Evolutionary conservation across 2,329 filamentous ascomycete genomes (phyloP), one percentile per base, ranked within the genome.

Genomic region (Sporothrix curviconia): DNA sequence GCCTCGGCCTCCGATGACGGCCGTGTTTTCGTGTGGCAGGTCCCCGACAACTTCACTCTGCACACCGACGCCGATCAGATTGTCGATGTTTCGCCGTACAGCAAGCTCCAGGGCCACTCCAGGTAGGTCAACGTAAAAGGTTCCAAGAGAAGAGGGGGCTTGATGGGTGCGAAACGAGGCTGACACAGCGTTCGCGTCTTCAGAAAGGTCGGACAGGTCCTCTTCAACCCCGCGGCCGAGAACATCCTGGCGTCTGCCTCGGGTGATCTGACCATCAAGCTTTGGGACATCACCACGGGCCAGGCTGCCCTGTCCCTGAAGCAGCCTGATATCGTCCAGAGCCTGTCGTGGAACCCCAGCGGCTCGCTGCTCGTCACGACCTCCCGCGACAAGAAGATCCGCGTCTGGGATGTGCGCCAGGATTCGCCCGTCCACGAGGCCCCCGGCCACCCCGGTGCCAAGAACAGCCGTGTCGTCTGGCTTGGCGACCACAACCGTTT

Each of bases 381-480:
- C 8, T 96, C 91, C 61, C 84, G 94, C 67, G 94, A 99, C 82
- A 99, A 99, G 86, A 96, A 96, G 78, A 81, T 99, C 63, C 87
- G 94, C 60, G 86, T 97, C 62, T 99, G 94, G 94, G 94, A 99
- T 78, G 90, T 92, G 59, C 87, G 94, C 69, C 92, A 96, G 77
- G 88, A 97, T 75, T 87, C 83, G 72, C 83, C 92, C 14, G 88
- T 87, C 5, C 88, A 95, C 68, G 92, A 96, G 70, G 84, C 86
- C 14, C 76, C 84, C 5, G 94, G 94, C 61, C 94, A 99, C 71
- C 81, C 85, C 30, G 94, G 94, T 58, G 94, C 94, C 64, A 99
- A 99, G 82, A 97, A 95, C 79, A 96, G 92, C 74, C 87, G 94
- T 69, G 87, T 88, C 30, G 92, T 96, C 14, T 99, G 94, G 94